Evolutionary conservation across 306 rosid species (phyloP).

Genomic region (cucumber (Cucumis sativus)): DNA sequence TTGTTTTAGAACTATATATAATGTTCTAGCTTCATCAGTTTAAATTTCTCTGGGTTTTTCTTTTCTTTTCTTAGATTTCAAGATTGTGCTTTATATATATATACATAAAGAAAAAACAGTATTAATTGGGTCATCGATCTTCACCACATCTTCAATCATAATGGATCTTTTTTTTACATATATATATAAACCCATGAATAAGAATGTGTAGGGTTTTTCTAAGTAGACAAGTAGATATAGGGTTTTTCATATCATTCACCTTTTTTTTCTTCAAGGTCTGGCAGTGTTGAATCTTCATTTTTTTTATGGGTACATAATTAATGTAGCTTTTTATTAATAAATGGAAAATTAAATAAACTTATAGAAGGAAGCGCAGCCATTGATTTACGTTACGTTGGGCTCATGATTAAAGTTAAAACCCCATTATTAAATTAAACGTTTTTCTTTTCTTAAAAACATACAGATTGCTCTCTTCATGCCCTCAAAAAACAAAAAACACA

Average conservation of each 20-base stretch:
- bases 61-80: neutral
- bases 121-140: neutral
- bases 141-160: neutral
- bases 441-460: neutral
- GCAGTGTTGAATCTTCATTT: neutral
- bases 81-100: neutral
- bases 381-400: neutral
- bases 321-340: no score
- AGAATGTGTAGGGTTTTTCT: neutral
- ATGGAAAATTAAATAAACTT: no score
- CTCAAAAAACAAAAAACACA: neutral
- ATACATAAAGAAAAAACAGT: no score
- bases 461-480: neutral
- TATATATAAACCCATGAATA: neutral
- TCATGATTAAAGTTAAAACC: neutral
- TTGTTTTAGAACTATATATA: no score
- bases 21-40: neutral
- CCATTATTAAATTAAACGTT: neutral
- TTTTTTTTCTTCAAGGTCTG: neutral
- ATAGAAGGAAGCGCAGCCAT: slow-evolving; percentile 1
- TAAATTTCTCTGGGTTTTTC: neutral
- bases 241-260: neutral
- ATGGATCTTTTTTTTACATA: neutral
- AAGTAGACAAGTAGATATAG: neutral
- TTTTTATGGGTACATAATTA: no score